Base-by-base conservation (phyloP, 805 yeast species). In the Nematodospora valgi region DNA sequence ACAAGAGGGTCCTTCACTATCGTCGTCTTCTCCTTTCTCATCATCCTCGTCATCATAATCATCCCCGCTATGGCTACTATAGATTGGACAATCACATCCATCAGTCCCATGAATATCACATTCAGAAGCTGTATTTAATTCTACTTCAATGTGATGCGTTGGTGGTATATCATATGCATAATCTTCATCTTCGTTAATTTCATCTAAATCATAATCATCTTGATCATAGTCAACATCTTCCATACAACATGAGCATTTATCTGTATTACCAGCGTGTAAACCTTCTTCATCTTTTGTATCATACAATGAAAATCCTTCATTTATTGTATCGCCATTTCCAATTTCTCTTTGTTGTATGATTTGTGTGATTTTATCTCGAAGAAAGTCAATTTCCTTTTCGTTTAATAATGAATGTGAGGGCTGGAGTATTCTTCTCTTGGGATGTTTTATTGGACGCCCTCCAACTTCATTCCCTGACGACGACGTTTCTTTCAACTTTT, bases 251-350 rank as follows among this genome's bases (percentile, higher is more conserved):
- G 9, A 22, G 18, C 35, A 32, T 4, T 31, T 40, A 14, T 50
- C 52, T 12, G 59, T 41, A 35, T 61, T 56, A 7, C 59, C 66
- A 6, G 53, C 64, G 31, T 60, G 62, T 12, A 64, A 48, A 1
- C 70, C 70, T 38, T 55, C 64, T 45, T 64, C 70, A 40, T 65
- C 70, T 28, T 52, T 44, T 11, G 64, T 60, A 25, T 58, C 70
- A 39, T 64, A 64, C 9, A 58, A 41, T 7, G 56, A 45, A 34
- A 59, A 58, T 3, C 65, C 66, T 25, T 51, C 45, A 7, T 30
- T 12, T 18, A 15, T 12, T 6, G 32, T 17, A 14, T 16, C 14
- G 16, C 13, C 33, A 6, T 10, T 16, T n/a, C n/a, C n/a, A n/a
- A n/a, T n/a, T 20, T 22, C 19, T 8, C 22, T 30, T 13, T 17